These are phyloP conservation scores for Cinnamomum micranthum DNA, from an alignment of 164 flowering plant species.

Conservation along the genomic window DNA sequence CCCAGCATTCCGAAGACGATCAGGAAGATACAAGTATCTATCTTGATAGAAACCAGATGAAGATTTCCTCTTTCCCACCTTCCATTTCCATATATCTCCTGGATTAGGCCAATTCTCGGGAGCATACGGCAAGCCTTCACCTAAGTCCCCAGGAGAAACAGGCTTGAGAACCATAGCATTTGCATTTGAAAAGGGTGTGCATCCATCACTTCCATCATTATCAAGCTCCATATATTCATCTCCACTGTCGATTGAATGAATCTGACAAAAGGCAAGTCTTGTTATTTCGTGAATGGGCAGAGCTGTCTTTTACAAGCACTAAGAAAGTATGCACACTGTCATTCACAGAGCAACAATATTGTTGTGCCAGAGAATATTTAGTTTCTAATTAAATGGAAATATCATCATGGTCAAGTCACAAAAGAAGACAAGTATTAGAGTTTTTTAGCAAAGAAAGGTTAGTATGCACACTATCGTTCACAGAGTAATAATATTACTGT, in stretches of 20 bases:
- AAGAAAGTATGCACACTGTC: neutral
- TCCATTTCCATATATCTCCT: slow-evolving; percentile 86
- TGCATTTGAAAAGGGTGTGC: neutral
- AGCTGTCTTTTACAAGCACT: neutral
- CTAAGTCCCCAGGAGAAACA: slow-evolving; percentile 27
- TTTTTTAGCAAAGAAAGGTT: neutral
- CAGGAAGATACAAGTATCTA: slow-evolving; percentile 62
- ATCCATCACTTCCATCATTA: slow-evolving; percentile 23
- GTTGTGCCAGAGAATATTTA: too few relatives aligned
- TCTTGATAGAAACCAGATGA: slow-evolving; percentile 45
- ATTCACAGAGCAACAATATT: neutral
- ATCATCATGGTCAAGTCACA: neutral
- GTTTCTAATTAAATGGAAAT: too few relatives aligned
- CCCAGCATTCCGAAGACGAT: slow-evolving; percentile 15
- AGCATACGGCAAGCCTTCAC: slow-evolving; percentile 86
- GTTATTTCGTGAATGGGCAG: neutral
- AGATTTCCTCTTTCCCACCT: slow-evolving; percentile 55
- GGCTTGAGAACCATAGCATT: too few relatives aligned
- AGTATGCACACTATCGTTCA: neutral
- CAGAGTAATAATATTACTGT: too few relatives aligned
- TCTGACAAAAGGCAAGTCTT: neutral
- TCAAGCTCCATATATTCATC: slow-evolving; percentile 37
- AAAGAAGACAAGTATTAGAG: neutral
- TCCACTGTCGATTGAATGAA: slow-evolving; percentile 3
- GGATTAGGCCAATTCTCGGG: slow-evolving; percentile 71